These are phyloP conservation scores for Houttuynia cordata DNA, from an alignment of 164 flowering plant genomes.

Conservation along the genomic window DNA sequence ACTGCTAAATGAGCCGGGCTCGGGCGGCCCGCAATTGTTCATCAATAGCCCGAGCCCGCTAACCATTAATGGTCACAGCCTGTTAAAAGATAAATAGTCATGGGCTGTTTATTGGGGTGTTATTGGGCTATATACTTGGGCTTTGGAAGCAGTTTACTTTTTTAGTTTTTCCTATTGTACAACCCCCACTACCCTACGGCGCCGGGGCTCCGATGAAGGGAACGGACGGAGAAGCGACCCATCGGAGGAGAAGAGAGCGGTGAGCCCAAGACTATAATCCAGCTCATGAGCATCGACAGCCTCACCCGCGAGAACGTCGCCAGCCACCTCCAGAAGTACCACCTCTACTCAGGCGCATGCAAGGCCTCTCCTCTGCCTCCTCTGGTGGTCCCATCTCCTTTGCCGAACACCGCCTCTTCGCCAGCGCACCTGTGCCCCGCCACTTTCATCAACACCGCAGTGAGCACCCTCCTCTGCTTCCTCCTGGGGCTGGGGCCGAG, in stretches of 20 bases:
- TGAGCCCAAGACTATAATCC: slow-evolving; percentile 99
- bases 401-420: slow-evolving; percentile 82
- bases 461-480: not conserved
- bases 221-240: too few species aligned
- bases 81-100: too few species aligned
- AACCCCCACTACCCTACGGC: too few species aligned
- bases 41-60: too few species aligned
- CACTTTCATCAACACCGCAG: slow-evolving; percentile 56
- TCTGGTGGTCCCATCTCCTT: slow-evolving; percentile 21
- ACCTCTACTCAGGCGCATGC: slow-evolving; percentile 92
- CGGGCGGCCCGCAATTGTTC: too few species aligned
- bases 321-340: slow-evolving; percentile 87
- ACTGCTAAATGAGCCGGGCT: too few species aligned
- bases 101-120: too few species aligned
- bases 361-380: slow-evolving; percentile 54
- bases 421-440: slow-evolving; percentile 75
- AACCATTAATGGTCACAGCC: too few species aligned
- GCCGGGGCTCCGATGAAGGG: too few species aligned
- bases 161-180: too few species aligned
- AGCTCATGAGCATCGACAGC: slow-evolving; percentile 97
- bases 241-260: slow-evolving; percentile 97
- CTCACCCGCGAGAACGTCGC: slow-evolving; percentile 95
- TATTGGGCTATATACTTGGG: too few species aligned
- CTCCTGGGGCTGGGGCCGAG: slow-evolving; percentile 20
- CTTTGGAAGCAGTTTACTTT: too few species aligned